Conservation (phyloP, 2,329 filamentous ascomycete genomes). For the Alternaria gansuensis region DNA sequence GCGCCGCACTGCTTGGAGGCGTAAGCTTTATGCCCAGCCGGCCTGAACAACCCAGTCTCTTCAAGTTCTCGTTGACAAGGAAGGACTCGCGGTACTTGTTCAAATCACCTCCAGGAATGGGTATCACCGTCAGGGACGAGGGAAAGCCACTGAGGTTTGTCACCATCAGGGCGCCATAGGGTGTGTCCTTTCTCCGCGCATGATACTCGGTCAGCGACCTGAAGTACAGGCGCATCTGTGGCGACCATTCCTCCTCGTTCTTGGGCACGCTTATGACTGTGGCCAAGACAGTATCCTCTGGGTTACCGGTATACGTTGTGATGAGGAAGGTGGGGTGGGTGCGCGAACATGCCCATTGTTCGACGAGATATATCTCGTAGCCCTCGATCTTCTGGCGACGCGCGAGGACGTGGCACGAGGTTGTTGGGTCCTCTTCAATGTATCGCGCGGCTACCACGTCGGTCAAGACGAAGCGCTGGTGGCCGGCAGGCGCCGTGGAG, state of each 20-base stretch:
- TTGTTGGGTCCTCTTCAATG: conserved; percentile 83
- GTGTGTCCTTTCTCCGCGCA: conserved; percentile 82
- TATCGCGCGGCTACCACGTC: conserved; percentile 73
- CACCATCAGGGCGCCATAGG: conserved; percentile 86
- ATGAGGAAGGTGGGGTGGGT: conserved; percentile 90
- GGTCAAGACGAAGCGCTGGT: conserved; percentile 70
- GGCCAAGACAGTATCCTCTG: conserved; percentile 78
- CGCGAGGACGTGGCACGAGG: conserved; percentile 70
- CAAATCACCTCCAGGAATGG: conserved; percentile 86
- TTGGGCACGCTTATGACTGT: conserved; percentile 83
- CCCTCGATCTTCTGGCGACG: conserved; percentile 75
- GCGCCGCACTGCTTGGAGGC: conserved; percentile 79
- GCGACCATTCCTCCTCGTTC: conserved; percentile 82
- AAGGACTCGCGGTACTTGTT: conserved; percentile 82
- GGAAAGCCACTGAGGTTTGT: conserved; percentile 94
- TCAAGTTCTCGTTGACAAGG: conserved; percentile 93
- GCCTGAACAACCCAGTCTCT: conserved; percentile 89
- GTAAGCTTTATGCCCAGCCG: conserved; percentile 84
- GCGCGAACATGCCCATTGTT: conserved; percentile 97
- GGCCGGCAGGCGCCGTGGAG: conserved; percentile 44
- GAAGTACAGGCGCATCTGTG: conserved; percentile 82
- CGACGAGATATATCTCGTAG: conserved; percentile 93
- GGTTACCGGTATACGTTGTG: conserved; percentile 89
- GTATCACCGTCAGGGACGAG: conserved; percentile 89
- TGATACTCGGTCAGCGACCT: conserved; percentile 85